Conservation (phyloP, 257 asterid species). For the Solanum bulbocastanum region DNA sequence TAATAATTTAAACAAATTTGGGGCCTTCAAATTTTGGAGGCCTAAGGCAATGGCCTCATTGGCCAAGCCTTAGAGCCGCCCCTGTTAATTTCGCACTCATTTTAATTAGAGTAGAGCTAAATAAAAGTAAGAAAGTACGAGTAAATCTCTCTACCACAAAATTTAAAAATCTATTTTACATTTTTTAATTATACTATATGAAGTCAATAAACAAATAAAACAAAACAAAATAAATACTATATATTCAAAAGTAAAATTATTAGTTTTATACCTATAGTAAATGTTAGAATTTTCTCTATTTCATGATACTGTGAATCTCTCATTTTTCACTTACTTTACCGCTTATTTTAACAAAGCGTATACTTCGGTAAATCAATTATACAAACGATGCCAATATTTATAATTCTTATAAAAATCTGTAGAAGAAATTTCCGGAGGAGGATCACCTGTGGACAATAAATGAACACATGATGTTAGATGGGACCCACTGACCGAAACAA, state of each 20-base stretch:
- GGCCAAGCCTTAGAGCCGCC: too few species aligned
- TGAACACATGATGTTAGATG: not conserved
- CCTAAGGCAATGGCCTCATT: too few species aligned
- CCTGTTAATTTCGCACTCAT: not conserved
- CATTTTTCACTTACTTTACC: not conserved
- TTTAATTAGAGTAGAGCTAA: rapidly evolving
- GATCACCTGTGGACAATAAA: not conserved
- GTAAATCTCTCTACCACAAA: rapidly evolving
- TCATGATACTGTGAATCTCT: not conserved
- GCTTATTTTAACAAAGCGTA: not conserved
- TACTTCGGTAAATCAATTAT: not conserved
- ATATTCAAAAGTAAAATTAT: too few species aligned
- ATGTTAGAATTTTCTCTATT: too few species aligned
- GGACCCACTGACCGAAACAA: not conserved
- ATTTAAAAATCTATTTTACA: too few species aligned
- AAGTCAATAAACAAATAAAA: too few species aligned
- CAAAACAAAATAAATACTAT: too few species aligned
- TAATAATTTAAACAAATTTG: too few species aligned
- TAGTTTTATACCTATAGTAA: too few species aligned
- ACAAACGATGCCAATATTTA: not conserved
- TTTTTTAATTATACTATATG: too few species aligned
- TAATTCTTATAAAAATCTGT: not conserved
- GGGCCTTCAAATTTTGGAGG: too few species aligned
- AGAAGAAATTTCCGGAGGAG: not conserved
- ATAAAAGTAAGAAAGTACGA: not conserved